A percentile compares a stretch with the other conserved stretches of the same genome.
phyloP scores from a whole-genome alignment of 305 asterid species.

The Solanum hybrid region DNA sequence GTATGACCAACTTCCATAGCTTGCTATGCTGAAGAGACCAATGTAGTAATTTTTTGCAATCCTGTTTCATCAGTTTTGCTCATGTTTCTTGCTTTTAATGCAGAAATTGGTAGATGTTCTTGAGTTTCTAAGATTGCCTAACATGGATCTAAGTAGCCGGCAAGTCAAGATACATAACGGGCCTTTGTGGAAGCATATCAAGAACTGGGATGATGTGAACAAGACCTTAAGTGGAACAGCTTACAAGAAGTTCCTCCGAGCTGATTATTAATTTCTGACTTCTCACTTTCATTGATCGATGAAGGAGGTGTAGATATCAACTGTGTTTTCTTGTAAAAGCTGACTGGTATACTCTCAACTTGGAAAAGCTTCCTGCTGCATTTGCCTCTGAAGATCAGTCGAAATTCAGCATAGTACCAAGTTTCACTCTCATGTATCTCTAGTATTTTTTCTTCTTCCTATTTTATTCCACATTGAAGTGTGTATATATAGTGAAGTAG shows the following conservation, averaged over 20 bases:
- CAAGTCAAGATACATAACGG: constrained; percentile 93
- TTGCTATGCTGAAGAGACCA: neutral
- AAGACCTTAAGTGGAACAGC: constrained; percentile 51
- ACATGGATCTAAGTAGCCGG: constrained; percentile 46
- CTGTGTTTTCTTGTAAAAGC: constrained; percentile 2
- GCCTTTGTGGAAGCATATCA: constrained; percentile 44
- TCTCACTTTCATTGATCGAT: constrained; percentile 10
- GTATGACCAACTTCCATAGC: neutral
- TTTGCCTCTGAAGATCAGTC: neutral
- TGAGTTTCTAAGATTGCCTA: constrained; percentile 54
- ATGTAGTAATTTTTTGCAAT: neutral
- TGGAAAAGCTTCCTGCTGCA: constrained; percentile 1
- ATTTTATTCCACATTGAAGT: neutral
- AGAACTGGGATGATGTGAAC: constrained; percentile 66
- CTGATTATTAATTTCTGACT: constrained; percentile 29
- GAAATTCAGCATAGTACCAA: neutral
- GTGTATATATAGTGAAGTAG: neutral
- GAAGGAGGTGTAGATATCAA: constrained; percentile 18
- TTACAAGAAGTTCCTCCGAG: constrained; percentile 49
- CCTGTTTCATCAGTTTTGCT: neutral
- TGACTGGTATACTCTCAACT: constrained; percentile 8
- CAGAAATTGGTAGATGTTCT: constrained; percentile 63
- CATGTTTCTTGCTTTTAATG: constrained; percentile 2
- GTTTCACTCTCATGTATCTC: neutral
- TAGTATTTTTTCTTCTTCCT: neutral